phyloP scores from a whole-genome alignment of 176 grass and related monocot genomes.

The Alopecurus myosuroides region DNA sequence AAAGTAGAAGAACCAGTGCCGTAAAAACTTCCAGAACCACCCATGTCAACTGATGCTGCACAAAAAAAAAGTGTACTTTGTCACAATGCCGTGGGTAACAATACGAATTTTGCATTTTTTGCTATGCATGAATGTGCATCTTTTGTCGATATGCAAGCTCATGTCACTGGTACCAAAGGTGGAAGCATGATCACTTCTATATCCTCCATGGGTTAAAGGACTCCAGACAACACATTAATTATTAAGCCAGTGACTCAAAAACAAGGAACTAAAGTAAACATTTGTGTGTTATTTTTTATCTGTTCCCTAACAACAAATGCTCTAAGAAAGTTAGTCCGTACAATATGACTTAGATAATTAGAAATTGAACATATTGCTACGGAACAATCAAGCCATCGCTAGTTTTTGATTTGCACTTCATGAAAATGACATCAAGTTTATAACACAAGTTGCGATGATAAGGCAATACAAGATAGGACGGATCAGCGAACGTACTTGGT shows the following conservation, averaged over 20 bases:
- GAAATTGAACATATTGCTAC: slow-evolving; percentile 16
- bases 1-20: slow-evolving; percentile 59
- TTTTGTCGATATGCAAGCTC: neutral
- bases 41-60: slow-evolving; percentile 52
- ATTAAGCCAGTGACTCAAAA: neutral
- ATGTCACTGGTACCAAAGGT: neutral
- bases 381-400: neutral
- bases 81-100: neutral
- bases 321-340: neutral
- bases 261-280: slow-evolving; percentile 17
- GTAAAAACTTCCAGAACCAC: slow-evolving; percentile 65
- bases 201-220: neutral
- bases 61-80: slow-evolving; percentile 15
- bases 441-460: neutral
- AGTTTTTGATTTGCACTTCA: slow-evolving; percentile 13
- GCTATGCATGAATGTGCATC: neutral
- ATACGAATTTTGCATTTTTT: slow-evolving; percentile 1
- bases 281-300: neutral
- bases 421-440: slow-evolving; percentile 20
- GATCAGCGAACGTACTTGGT: slow-evolving; percentile 56
- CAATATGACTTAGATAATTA: neutral
- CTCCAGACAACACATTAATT: slow-evolving; percentile 4
- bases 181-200: slow-evolving; percentile 1
- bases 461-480: slow-evolving; percentile 18
- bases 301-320: neutral